Percentiles rank a stretch among this genome's conserved stretches.
Evolutionary conservation across 495 filamentous ascomycete genomes (phyloP).

Genomic region (Xanthoparmelia taractica): DNA sequence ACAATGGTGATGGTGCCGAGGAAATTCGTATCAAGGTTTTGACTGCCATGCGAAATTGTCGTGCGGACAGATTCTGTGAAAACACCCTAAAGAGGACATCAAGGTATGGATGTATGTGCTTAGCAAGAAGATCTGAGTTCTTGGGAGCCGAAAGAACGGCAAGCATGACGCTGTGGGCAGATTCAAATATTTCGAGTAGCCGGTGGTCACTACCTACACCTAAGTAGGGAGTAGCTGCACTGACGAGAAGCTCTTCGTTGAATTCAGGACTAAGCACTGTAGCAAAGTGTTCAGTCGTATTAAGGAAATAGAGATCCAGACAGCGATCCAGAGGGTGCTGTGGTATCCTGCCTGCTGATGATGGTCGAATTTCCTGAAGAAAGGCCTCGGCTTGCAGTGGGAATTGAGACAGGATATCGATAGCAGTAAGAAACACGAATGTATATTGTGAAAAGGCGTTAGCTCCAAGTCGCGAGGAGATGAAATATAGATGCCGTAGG

Average conservation of each 20-base stretch:
- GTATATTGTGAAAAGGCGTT: conserved; percentile 70
- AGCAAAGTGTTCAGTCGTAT: conserved; percentile 79
- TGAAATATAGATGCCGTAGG: conserved; percentile 79
- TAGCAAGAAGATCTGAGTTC: conserved; percentile 61
- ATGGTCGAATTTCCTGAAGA: conserved; percentile 54
- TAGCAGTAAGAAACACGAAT: conserved; percentile 80
- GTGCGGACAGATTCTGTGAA: conserved; percentile 69
- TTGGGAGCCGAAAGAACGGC: conserved; percentile 73
- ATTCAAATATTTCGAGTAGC: conserved; percentile 76
- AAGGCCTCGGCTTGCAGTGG: conserved; percentile 62
- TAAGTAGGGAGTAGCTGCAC: conserved; percentile 70
- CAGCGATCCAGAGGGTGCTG: conserved; percentile 67
- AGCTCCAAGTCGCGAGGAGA: conserved; percentile 69
- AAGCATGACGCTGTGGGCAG: conserved; percentile 81
- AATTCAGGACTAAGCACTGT: conserved; percentile 54
- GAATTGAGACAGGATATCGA: conserved; percentile 76
- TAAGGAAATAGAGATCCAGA: conserved; percentile 86
- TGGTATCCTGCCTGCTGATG: conserved; percentile 57
- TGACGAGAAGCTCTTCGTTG: conserved; percentile 66
- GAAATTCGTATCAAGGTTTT: conserved; percentile 79
- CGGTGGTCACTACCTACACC: conserved; percentile 52
- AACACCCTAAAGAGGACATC: conserved; percentile 81
- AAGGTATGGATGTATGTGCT: conserved; percentile 78
- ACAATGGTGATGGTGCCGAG: conserved; percentile 69
- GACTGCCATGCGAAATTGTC: conserved; percentile 91